A percentile compares a stretch with the other conserved stretches of the same genome.
Evolutionary conservation across 306 rosid genomes (phyloP).

Genomic region (Vachellia collinsii): DNA sequence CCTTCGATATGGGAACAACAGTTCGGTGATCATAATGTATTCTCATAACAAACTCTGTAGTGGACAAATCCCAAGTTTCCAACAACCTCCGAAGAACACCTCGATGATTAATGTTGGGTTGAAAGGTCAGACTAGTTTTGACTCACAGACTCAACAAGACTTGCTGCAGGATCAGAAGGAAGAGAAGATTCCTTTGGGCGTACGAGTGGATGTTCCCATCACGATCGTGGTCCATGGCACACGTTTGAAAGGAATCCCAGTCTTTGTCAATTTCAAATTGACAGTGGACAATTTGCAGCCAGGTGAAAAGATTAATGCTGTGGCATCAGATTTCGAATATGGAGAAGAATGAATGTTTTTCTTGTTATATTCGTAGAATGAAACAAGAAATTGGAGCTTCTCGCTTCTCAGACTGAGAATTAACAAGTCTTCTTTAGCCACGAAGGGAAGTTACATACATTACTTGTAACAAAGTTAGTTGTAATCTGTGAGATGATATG

Average conservation of each 20-base stretch:
- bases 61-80: conserved; percentile 44
- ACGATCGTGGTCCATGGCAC: conserved; percentile 31
- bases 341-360: not conserved
- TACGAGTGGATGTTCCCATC: conserved; percentile 45
- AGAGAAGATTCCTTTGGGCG: conserved; percentile 41
- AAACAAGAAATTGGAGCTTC: conserved; percentile 9
- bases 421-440: conserved; percentile 8
- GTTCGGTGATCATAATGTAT: conserved; percentile 35
- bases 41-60: conserved; percentile 28
- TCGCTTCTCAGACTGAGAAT: not conserved
- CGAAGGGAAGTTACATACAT: not conserved
- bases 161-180: conserved; percentile 28
- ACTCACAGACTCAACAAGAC: conserved; percentile 3
- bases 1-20: conserved; percentile 40
- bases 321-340: conserved; percentile 33
- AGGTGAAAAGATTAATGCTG: conserved; percentile 33
- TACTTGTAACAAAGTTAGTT: not conserved
- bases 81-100: conserved; percentile 44
- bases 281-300: conserved; percentile 45
- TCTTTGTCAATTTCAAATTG: conserved; percentile 42
- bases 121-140: conserved; percentile 46
- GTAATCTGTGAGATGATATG: not conserved
- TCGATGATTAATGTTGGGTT: conserved; percentile 34
- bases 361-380: not conserved
- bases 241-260: conserved; percentile 28